Percentiles rank a stretch among this genome's conserved stretches.
Conservation (phyloP, 805 yeast genomes). For the Ogataea chonburiensis region DNA sequence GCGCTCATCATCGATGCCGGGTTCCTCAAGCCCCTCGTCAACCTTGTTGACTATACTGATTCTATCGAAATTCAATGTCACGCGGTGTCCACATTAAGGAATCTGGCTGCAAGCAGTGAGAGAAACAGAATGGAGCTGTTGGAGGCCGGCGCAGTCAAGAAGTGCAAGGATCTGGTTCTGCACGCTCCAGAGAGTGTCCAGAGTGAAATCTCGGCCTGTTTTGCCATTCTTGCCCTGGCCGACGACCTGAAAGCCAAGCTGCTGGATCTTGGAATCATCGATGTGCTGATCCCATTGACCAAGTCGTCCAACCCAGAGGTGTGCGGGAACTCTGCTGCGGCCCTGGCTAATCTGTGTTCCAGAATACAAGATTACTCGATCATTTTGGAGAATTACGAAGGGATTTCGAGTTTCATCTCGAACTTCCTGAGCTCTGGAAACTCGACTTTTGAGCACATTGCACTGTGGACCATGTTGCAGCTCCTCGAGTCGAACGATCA, state of each 20-base stretch:
- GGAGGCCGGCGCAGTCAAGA: slow-evolving; percentile 93
- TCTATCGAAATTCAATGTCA: slow-evolving; percentile 98
- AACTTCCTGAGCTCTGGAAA: slow-evolving; percentile 80
- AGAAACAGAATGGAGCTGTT: slow-evolving; percentile 87
- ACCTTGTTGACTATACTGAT: slow-evolving; percentile 76
- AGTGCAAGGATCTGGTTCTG: slow-evolving; percentile 84
- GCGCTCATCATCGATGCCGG: slow-evolving; percentile 96
- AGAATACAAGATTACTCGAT: slow-evolving; percentile 81
- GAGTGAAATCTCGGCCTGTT: slow-evolving; percentile 94
- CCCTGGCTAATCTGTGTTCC: slow-evolving; percentile 91
- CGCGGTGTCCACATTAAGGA: slow-evolving; percentile 93
- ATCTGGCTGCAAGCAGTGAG: slow-evolving; percentile 93
- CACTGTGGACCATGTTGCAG: slow-evolving; percentile 94
- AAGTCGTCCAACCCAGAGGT: slow-evolving; percentile 87
- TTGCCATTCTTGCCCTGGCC: slow-evolving; percentile 94
- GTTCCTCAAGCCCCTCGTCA: slow-evolving; percentile 86
- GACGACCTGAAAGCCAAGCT: slow-evolving; percentile 88
- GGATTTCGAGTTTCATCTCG: slow-evolving; percentile 78
- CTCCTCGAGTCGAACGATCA: slow-evolving; percentile 81
- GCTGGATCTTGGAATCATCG: slow-evolving; percentile 78
- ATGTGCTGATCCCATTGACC: slow-evolving; percentile 89
- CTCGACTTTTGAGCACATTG: slow-evolving; percentile 96
- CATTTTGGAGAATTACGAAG: slow-evolving; percentile 84
- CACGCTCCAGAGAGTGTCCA: slow-evolving; percentile 89
- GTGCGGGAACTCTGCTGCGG: slow-evolving; percentile 98